Percentiles rank a stretch among this genome's conserved stretches.
These are phyloP conservation scores for Mucor saturninus DNA, from an alignment of 371 early-diverging fungal genomes.

Conservation along the genomic window DNA sequence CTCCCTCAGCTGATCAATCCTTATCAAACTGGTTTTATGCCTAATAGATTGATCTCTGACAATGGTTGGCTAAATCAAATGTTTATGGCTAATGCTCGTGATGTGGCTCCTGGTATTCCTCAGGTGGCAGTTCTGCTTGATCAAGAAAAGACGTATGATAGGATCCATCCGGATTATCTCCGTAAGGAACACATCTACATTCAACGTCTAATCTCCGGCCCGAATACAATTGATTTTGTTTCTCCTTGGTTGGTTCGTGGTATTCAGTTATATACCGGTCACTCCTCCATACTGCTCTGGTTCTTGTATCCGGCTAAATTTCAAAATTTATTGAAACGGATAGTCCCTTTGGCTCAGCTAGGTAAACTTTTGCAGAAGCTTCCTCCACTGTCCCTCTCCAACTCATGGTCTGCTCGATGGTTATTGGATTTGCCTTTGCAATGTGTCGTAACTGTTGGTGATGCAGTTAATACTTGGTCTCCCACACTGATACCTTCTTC, in stretches of 20 bases:
- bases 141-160: constrained; percentile 28
- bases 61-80: constrained; percentile 23
- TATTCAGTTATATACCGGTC: neutral
- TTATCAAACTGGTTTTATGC: constrained; percentile 22
- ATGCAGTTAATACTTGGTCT: too few relatives aligned
- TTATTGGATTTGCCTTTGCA: too few relatives aligned
- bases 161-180: constrained; percentile 29
- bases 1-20: constrained; percentile 14
- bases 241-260: neutral
- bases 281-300: neutral
- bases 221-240: neutral
- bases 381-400: neutral
- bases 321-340: neutral
- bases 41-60: constrained; percentile 22
- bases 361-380: too few relatives aligned
- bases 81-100: constrained; percentile 15
- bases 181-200: neutral
- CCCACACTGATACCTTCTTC: too few relatives aligned
- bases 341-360: too few relatives aligned
- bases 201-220: neutral
- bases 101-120: neutral
- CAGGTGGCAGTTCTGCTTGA: constrained; percentile 10
- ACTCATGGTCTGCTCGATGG: too few relatives aligned
- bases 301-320: neutral
- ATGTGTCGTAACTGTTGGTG: too few relatives aligned